Evolutionary conservation across 306 rosid genomes (phyloP).

Genomic region (Fragaria vesca): DNA sequence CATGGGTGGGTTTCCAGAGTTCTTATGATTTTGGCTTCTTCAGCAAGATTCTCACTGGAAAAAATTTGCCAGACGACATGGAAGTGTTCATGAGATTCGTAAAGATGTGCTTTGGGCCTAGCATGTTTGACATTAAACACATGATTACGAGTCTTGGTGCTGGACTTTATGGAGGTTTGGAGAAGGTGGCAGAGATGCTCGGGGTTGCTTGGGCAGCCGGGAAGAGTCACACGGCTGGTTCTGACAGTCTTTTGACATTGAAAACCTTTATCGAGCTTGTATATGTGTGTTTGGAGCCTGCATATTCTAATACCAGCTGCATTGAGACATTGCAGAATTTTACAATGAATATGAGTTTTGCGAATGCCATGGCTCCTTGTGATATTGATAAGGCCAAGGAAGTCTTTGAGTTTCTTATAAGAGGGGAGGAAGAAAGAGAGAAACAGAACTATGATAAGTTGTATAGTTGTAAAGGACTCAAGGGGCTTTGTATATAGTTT

Average conservation of each 20-base stretch:
- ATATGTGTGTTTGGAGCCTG: neutral
- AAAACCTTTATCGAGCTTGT: neutral
- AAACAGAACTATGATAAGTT: too few species aligned
- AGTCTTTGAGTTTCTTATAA: neutral
- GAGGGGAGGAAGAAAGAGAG: too few species aligned
- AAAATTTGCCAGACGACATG: neutral
- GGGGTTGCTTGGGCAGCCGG: neutral
- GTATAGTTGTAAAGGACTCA: too few species aligned
- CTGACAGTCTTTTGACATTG: conserved; percentile 5
- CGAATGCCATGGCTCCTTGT: neutral
- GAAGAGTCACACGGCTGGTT: neutral
- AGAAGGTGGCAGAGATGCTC: neutral
- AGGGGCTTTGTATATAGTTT: too few species aligned
- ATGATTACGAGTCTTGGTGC: neutral
- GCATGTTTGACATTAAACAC: conserved; percentile 1
- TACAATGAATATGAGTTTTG: neutral
- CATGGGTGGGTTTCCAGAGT: conserved; percentile 15
- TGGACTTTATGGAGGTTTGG: conserved; percentile 3
- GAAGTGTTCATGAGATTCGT: neutral
- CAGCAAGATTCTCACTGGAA: neutral
- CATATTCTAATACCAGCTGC: neutral
- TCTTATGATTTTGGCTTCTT: conserved; percentile 12
- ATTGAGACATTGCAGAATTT: neutral
- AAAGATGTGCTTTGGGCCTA: neutral
- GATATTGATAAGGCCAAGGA: neutral